A percentile compares a stretch with the other conserved stretches of the same genome.
Evolutionary conservation across 1,139 yeast genomes (phyloP).

Genomic region (Geotrichum klebahnii): DNA sequence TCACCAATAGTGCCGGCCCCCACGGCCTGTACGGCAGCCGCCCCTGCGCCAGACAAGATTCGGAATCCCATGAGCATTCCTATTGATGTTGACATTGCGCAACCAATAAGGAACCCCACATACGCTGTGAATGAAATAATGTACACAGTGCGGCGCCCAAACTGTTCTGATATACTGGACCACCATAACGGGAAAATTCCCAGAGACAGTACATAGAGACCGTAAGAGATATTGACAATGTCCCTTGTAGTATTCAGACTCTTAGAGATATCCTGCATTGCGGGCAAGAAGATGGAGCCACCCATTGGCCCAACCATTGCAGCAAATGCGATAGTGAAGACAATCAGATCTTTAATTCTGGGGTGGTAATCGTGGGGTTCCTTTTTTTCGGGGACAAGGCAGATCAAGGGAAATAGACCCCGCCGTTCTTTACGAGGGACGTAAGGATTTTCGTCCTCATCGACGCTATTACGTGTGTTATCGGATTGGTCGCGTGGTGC

Average conservation of each 20-base stretch:
- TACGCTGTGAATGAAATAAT: conserved; percentile 61
- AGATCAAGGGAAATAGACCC: conserved; percentile 36
- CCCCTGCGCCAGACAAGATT: conserved; percentile 70
- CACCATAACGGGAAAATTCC: conserved; percentile 89
- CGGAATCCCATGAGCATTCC: conserved; percentile 63
- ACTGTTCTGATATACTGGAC: conserved; percentile 68
- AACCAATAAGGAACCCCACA: conserved; percentile 65
- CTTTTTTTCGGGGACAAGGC: conserved; percentile 64
- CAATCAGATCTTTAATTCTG: conserved; percentile 50
- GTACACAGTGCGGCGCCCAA: conserved; percentile 71
- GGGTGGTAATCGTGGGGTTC: conserved; percentile 65
- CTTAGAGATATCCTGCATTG: conserved; percentile 52
- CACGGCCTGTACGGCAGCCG: conserved; percentile 82
- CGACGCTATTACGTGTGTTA: no score
- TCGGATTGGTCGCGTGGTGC: no score
- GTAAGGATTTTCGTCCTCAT: conserved; percentile 2
- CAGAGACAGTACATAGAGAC: conserved; percentile 65
- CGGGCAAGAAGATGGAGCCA: conserved; percentile 80
- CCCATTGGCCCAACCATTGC: conserved; percentile 89
- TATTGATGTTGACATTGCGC: conserved; percentile 62
- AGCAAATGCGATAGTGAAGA: conserved; percentile 64
- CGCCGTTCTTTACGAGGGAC: conserved; percentile 30
- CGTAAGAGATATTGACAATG: conserved; percentile 72
- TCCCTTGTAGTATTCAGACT: conserved; percentile 56
- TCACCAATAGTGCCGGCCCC: conserved; percentile 90